phyloP scores from a whole-genome alignment of 1,139 yeast species.

The Nakaseomyces delphensis region DNA sequence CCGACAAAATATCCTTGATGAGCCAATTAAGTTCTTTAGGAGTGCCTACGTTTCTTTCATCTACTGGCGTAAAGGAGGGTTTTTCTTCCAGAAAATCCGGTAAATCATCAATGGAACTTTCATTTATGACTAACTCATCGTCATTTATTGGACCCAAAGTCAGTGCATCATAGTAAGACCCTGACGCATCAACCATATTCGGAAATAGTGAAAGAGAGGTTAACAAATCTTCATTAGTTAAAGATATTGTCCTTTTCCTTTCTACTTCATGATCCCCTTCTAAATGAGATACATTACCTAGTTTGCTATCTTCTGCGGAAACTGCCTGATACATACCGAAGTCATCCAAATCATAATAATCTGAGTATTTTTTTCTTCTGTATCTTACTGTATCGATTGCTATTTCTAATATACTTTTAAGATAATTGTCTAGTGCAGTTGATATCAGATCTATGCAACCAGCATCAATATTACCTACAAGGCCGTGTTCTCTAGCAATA shows the following conservation, averaged over 20 bases:
- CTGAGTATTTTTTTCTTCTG: slow-evolving; percentile 46
- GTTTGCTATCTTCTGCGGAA: slow-evolving; percentile 10
- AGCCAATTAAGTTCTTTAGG: slow-evolving; percentile 66
- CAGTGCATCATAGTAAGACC: slow-evolving; percentile 46
- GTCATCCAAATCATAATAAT: slow-evolving; percentile 34
- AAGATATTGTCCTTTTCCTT: slow-evolving; percentile 33
- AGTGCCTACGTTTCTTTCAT: slow-evolving; percentile 44
- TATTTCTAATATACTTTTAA: slow-evolving; percentile 65
- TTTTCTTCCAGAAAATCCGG: slow-evolving; percentile 26
- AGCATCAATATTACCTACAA: slow-evolving; percentile 69
- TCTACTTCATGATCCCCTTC: slow-evolving; percentile 11
- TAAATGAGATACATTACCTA: background rate
- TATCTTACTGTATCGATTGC: slow-evolving; percentile 65
- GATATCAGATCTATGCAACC: slow-evolving; percentile 70
- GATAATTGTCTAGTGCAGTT: slow-evolving; percentile 70
- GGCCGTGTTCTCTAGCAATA: slow-evolving; percentile 82
- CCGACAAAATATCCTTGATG: slow-evolving; percentile 45
- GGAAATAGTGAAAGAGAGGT: slow-evolving; percentile 60
- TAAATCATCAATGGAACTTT: slow-evolving; percentile 37
- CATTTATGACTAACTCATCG: slow-evolving; percentile 42
- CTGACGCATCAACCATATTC: slow-evolving; percentile 58
- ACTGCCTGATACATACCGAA: slow-evolving; percentile 28
- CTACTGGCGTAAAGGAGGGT: slow-evolving; percentile 28
- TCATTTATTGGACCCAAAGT: slow-evolving; percentile 46
- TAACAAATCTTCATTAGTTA: slow-evolving; percentile 58